Evolutionary conservation across 495 filamentous ascomycete genomes (phyloP).

Genomic region (Physcia stellaris): DNA sequence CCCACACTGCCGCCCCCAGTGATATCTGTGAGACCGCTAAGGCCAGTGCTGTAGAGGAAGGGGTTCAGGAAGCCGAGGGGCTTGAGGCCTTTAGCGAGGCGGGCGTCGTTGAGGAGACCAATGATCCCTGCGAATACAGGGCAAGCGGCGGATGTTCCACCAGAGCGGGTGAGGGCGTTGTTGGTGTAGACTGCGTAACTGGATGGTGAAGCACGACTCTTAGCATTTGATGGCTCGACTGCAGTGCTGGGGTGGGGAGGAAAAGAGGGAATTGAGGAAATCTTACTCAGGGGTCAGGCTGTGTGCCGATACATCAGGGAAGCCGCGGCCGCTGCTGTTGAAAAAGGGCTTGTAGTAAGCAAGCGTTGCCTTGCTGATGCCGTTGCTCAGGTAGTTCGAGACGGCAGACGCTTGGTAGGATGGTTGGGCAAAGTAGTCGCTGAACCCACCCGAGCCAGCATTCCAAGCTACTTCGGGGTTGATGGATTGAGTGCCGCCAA

Average conservation of each 20-base stretch:
- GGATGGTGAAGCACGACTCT: too few species aligned
- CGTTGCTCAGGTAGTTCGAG: constrained; percentile 31
- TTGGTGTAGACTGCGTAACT: constrained; percentile 19
- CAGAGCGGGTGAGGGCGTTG: constrained; percentile 21
- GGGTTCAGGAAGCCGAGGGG: constrained; percentile 42
- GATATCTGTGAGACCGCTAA: constrained; percentile 22
- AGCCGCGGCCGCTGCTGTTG: constrained; percentile 47
- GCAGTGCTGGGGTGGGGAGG: neutral
- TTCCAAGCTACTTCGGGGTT: constrained; percentile 39
- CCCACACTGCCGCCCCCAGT: constrained; percentile 18
- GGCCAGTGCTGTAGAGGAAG: constrained; percentile 27
- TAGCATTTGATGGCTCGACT: too few species aligned
- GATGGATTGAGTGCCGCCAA: constrained; percentile 43
- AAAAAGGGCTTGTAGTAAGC: constrained; percentile 30
- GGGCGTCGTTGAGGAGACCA: constrained; percentile 36
- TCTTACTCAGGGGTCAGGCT: constrained; percentile 28
- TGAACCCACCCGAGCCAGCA: constrained; percentile 50
- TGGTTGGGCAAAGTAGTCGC: constrained; percentile 43
- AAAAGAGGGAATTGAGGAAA: neutral
- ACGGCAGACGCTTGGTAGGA: constrained; percentile 46
- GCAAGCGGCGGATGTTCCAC: constrained; percentile 38
- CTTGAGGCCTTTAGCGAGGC: constrained; percentile 29
- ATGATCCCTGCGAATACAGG: constrained; percentile 36
- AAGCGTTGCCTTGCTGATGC: constrained; percentile 24
- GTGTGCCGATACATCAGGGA: constrained; percentile 54